A percentile compares a stretch with the other conserved stretches of the same genome.
These are phyloP conservation scores for Leccinum variabile DNA, from an alignment of 1,284 basidiomycete species.

Conservation along the genomic window DNA sequence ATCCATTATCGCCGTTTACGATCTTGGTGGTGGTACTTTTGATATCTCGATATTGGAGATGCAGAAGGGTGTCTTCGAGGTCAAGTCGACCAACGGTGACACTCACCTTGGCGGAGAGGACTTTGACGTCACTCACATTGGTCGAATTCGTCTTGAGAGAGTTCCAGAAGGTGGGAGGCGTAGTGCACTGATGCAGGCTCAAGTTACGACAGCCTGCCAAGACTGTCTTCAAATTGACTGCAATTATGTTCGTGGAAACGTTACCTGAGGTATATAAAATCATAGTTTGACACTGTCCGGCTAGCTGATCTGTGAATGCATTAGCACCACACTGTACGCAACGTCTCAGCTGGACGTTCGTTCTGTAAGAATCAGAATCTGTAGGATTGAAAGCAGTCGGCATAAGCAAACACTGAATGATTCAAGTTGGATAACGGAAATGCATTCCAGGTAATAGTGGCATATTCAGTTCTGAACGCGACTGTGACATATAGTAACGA, in stretches of 20 bases:
- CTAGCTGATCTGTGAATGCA: not conserved
- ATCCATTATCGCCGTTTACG: constrained; percentile 93
- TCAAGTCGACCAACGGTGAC: constrained; percentile 99
- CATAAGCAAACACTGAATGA: too few species aligned
- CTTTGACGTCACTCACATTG: constrained; percentile 89
- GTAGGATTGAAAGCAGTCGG: too few species aligned
- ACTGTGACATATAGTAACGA: not conserved
- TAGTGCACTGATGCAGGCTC: not conserved
- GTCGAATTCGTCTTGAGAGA: constrained; percentile 87
- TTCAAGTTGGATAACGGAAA: too few species aligned
- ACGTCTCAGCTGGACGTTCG: too few species aligned
- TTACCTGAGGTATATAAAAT: not conserved
- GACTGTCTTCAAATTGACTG: not conserved
- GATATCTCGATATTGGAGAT: constrained; percentile 99
- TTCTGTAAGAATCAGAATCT: too few species aligned
- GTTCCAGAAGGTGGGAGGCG: constrained; percentile 78
- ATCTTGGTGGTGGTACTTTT: constrained; percentile 93
- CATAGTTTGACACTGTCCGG: not conserved
- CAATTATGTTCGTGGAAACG: not conserved
- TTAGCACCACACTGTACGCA: too few species aligned
- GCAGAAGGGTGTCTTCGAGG: constrained; percentile 99
- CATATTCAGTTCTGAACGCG: too few species aligned
- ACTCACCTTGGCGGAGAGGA: constrained; percentile 99
- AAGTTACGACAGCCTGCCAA: not conserved
- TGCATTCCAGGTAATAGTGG: too few species aligned